Evolutionary conservation across 805 yeast species (phyloP), one percentile per base, ranked within the genome.

Genomic region (Debaryomyces tyrocola): DNA sequence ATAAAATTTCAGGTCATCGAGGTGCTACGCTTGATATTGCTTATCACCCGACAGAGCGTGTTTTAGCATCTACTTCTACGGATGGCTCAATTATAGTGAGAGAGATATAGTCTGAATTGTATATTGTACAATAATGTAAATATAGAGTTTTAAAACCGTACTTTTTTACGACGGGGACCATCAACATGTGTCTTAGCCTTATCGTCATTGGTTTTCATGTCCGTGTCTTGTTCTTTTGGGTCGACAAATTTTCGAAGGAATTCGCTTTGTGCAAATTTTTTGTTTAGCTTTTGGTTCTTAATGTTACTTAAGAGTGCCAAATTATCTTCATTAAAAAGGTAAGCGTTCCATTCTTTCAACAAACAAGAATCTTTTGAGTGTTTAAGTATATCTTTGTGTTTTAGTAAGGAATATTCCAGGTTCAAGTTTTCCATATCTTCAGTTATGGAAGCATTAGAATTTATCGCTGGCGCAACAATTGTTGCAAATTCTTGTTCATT

Each of bases 21-120:
- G 86, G 90, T 0, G 63, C 83, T 0, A 86, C 83, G 0, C 62
- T 83, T 20, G 90, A 82, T 59, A 77, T 84, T 6, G 83, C 78
- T 54, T 77, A 72, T 51, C 79, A 78, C 53, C 81, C 83, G 6
- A 51, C 53, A 2, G 59, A 60, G 11, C 66, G 65, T 0, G 64
- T 75, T 11, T 33, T 83, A 8, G 60, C 77, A 2, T 73, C 84
- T 14, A 63, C 81, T 4, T 79, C 87, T 4, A 66, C 70, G 4
- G 90, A 84, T 58, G 83, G 85, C 0, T 67, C 76, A 3, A 55
- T 84, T 5, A 73, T 84, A 6, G 62, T 83, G 4, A 65, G 84
- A 51, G 72, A 70, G 45, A 33, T 62, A 7, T 61, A 56, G 41
- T 28, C 28, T 50, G 15, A 29, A 2, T n/a, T 40, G 27, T 24